Conservation (phyloP, 2,329 filamentous ascomycete genomes). For the Emergomyces orientalis region DNA sequence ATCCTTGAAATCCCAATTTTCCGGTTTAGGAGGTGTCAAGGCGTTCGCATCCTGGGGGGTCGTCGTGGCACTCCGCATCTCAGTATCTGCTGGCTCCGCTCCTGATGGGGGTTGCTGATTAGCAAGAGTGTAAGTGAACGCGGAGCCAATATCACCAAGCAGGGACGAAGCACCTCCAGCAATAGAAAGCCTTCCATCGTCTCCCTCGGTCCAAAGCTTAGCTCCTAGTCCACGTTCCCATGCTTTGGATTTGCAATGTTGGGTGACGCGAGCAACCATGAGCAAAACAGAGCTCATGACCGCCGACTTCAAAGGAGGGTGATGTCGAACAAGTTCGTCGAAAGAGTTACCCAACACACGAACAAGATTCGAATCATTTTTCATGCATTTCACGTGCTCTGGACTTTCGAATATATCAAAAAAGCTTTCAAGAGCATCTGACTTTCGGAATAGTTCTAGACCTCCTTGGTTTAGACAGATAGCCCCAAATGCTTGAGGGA, state of each 20-base stretch:
- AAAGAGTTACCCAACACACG: conserved; percentile 71
- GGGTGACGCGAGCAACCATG: conserved; percentile 74
- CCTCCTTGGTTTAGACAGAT: conserved; percentile 86
- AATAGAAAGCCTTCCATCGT: conserved; percentile 50
- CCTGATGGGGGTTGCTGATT: conserved; percentile 21
- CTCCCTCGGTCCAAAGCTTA: conserved; percentile 60
- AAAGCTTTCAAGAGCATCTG: conserved; percentile 72
- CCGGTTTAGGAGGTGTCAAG: conserved; percentile 20
- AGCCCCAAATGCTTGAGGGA: conserved; percentile 82
- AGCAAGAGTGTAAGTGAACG: conserved; percentile 21
- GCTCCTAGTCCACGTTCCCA: conserved; percentile 62
- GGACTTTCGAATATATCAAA: conserved; percentile 96
- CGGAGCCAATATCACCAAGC: conserved; percentile 28
- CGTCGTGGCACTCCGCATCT: conserved; percentile 6
- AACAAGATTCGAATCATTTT: conserved; percentile 62
- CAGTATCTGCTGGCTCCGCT: conserved; percentile 21
- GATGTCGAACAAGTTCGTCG: conserved; percentile 89
- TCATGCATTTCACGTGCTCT: conserved; percentile 75
- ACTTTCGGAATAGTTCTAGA: conserved; percentile 77
- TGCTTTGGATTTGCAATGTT: conserved; percentile 63
- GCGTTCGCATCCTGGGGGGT: conserved; percentile 7
- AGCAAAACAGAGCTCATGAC: conserved; percentile 80
- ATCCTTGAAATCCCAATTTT: conserved; percentile 38
- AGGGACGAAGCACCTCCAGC: conserved; percentile 44
- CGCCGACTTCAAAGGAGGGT: conserved; percentile 68